Percentiles rank a stretch among this genome's conserved stretches.
Conservation (phyloP, 2,329 filamentous ascomycete species). For the Aspergillus aculeatinus region DNA sequence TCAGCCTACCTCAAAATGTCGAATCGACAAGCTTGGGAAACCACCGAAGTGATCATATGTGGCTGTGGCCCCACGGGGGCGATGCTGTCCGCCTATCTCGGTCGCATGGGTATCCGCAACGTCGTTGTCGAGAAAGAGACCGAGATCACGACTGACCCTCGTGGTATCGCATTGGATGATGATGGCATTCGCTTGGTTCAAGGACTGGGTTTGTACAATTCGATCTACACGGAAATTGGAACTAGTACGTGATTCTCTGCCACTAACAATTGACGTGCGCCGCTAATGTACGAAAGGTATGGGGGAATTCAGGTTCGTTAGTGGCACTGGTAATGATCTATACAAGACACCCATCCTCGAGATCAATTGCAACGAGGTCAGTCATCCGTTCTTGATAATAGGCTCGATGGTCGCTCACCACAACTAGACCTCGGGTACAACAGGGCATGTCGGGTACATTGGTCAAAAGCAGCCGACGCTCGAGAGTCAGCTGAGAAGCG, state of each 20-base stretch:
- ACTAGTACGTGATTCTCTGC: slow-evolving; percentile 17
- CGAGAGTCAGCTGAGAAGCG: slow-evolving; percentile 25
- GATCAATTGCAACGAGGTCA: slow-evolving; percentile 24
- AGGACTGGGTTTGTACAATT: slow-evolving; percentile 29
- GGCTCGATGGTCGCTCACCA: neutral
- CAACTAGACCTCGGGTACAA: slow-evolving; percentile 26
- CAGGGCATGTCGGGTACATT: slow-evolving; percentile 31
- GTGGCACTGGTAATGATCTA: slow-evolving; percentile 21
- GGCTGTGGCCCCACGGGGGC: slow-evolving; percentile 37
- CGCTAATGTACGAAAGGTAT: slow-evolving; percentile 15
- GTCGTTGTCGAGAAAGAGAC: slow-evolving; percentile 31
- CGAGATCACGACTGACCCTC: slow-evolving; percentile 33
- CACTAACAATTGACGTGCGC: neutral
- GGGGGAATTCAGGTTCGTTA: slow-evolving; percentile 26
- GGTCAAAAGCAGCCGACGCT: slow-evolving; percentile 32
- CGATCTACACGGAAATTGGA: slow-evolving; percentile 30
- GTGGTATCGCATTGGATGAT: slow-evolving; percentile 36
- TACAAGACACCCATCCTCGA: slow-evolving; percentile 24
- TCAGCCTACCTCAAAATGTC: neutral
- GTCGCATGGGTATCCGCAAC: slow-evolving; percentile 23
- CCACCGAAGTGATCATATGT: slow-evolving; percentile 33
- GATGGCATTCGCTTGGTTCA: slow-evolving; percentile 34
- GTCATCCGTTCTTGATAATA: neutral
- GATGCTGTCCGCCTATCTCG: slow-evolving; percentile 30
- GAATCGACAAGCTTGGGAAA: slow-evolving; percentile 8